Evolutionary conservation across 1,139 yeast genomes (phyloP), one percentile per base, ranked within the genome.

Genomic region (Candida albicans): DNA sequence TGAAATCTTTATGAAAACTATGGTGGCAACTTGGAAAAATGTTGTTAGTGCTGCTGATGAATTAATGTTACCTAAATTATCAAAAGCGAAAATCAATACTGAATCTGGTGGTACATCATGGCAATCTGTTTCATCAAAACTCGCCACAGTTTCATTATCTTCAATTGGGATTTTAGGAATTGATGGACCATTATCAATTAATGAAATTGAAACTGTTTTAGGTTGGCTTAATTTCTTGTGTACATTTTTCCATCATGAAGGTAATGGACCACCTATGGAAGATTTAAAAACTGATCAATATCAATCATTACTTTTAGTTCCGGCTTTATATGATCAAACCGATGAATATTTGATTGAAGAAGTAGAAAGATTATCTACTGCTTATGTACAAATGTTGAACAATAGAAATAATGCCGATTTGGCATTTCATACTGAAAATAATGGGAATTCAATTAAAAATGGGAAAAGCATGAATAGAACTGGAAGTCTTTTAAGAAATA

Each of bases 241-340:
- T 48, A 89, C 82, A 48, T 88, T 87, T 58, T 88, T 89, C 65
- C 82, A 88, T 58, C 84, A 87, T 56, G 83, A 79, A 45, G 96
- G 96, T 0, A 85, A 84, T 40, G 96, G 96, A 0, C 95, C 95
- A 0, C 78, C 90, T 0, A 57, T 87, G 34, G 82, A 77, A 50
- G 80, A 78, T 9, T 65, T 88, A 55, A 84, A 82, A 51, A 80
- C 81, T 45, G 80, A 76, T 38, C 77, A 77, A 33, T 87, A 84
- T 58, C 89, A 85, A 58, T 77, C 82, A 30, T 61, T 87, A 18
- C 64, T 84, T 48, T 65, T 85, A 18, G 70, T 87, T 13, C 89
- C 91, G 1, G 82, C 78, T 1, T 81, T 81, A 56, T 87, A 86
- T 56, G 89, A 84, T 51, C 69, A 77, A 45, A 69, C 76, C n/a